Base-by-base conservation (phyloP, 2,329 filamentous ascomycete genomes). In the Epichloe scottii region DNA sequence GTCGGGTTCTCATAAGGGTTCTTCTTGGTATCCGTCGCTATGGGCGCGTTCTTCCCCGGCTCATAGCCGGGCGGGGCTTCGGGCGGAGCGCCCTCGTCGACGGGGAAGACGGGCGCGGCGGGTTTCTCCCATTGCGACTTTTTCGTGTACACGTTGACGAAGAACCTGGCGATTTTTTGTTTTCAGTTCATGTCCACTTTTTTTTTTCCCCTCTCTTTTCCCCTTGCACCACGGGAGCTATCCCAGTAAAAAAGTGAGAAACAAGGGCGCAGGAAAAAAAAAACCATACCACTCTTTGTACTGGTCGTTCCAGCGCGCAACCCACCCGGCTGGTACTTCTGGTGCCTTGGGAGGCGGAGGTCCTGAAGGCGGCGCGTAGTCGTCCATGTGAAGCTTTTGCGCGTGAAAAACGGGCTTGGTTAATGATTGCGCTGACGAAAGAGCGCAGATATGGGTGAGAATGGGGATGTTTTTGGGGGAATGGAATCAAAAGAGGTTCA, bases 121-220 rank as follows among this genome's bases (percentile, higher is more conserved):
- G 89, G 89, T 58, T 81, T 84, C 4, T 95, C 86, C 90, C 90
- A 96, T 76, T 91, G 86, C 5, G 90, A 95, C 63, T 85, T 77
- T 62, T 93, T 93, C 57, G 89, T 95, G 67, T 83, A 79, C 54
- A 86, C 79, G 71, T 96, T 93, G 54, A 95, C 86, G 71, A 87
- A 96, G 78, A 93, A 95, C 84, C 85, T 89, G 49, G 15, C 23
- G 11, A 23, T 4, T 11, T 11, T 14, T 42, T 26, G 10, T 30
- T 5, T 23, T 30, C 3, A 30, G 26, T 30, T 30, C 11, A 38
- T 38, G 0, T 38, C 4, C 35, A 3, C 8, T 30, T 30, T 30
- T 26, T 26, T 26, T 30, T 10, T n/a, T n/a, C n/a, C n/a, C n/a
- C n/a, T n/a, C n/a, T 30, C 8, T 30, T 1, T 4, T 3, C 15